Base-by-base conservation (phyloP, 495 filamentous ascomycete genomes). In the Tetracladium setigerum region DNA sequence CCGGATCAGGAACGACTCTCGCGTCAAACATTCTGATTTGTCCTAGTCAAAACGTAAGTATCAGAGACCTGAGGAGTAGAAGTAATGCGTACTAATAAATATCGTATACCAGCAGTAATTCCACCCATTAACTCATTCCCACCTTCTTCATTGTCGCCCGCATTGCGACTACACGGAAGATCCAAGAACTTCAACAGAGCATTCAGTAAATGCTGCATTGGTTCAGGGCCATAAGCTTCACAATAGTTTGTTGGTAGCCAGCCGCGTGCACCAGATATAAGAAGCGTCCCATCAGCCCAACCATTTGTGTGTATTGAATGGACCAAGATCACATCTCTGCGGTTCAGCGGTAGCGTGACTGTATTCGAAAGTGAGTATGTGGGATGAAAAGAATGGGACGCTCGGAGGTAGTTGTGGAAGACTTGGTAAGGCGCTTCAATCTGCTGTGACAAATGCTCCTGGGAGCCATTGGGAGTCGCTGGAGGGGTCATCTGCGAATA, bases 171-270 rank as follows among this genome's bases (percentile, higher is more conserved):
- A 76, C 81, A 60, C 57, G 95, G 78, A 51, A 95, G 73, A 61
- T 97, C 92, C 87, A 89, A 97, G 49, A 97, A 88, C 52, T 89
- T 83, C 8, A 90, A 82, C 60, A 96, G 68, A 2, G 92, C 89
- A 50, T 86, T 87, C 22, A 99, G 71, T 24, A 97, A 75, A 48
- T 78, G 84, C 47, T 82, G 80, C 74, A 96, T 91, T 41, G 86
- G 79, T 16, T 87, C 72, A 40, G 88, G 84, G 52, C 95, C 86
- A 62, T 95, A 99, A 11, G 86, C 77, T 62, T 95, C 88, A 69
- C 94, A 99, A 62, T 97, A 97, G 63, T 99, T 99, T 4, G 94
- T 97, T 30, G 94, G 94, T 48, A 99, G 70, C 94, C 94, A 99
- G 46, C 94, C 94, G 56, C 94, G 79, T 46, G 84, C 83, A 13